Base-by-base conservation (phyloP, 176 grass and related monocot species). In the Elaeis guineensis region DNA sequence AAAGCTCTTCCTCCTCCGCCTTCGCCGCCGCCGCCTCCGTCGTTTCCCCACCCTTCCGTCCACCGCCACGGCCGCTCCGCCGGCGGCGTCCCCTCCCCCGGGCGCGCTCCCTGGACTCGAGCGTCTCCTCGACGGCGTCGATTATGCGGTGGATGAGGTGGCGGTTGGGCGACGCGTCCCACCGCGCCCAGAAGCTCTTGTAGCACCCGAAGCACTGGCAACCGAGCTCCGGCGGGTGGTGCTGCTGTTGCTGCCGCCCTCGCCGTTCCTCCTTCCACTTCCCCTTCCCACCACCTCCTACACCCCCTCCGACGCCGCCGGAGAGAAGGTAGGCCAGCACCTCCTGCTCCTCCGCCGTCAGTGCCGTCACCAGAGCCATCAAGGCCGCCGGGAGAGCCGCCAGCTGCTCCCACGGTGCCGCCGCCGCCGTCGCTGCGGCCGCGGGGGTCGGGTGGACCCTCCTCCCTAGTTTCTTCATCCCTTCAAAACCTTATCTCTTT, bases 171-270 rank as follows among this genome's bases (percentile, higher is more conserved):
- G 90, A 95, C 12, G 90, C 82, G 62, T 95, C 90, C 90, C 90
- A 95, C 51, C 83, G 73, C 50, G 82, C 90, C 90, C 90, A 95
- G 83, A 86, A 95, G 77, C 80, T 83, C 91, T 96, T 96, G 80
- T 96, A 96, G 79, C 91, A 96, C 25, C 79, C 64, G 78, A 96
- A 96, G 91, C 91, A 96, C n/a, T 68, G 83, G 78, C 90, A 95
- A 2, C 70, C 77, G 77, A 90, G 80, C 75, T 96, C 83, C 5
- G 86, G 86, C n/a, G 66, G 69, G 66, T 90, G 91, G 0, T 75
- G 19, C 29, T 52, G 72, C 18, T 90, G 87, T 0, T 75, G 19
- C 29, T 56, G 72, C 21, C 65, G 66, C 28, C 78, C 54, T 49
- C 35, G 35, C 35, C 35, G 35, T 6, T 44, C 35, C 35, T 44